Conservation (phyloP, 495 filamentous ascomycete species). For the Tuber calosporum region DNA sequence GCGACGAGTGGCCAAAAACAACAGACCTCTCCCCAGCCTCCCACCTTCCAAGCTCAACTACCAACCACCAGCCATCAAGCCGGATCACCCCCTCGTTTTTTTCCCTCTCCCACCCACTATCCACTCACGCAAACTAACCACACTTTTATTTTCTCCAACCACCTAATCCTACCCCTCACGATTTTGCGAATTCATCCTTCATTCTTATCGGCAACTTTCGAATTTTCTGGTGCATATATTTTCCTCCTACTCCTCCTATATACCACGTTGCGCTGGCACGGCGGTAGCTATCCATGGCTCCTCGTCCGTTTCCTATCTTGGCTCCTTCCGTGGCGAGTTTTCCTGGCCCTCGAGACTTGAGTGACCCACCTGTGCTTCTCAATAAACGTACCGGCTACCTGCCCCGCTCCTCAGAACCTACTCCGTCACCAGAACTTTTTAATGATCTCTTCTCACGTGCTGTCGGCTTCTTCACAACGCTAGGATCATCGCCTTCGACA, state of each 20-base stretch:
- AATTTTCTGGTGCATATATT: background rate
- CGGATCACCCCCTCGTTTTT: background rate
- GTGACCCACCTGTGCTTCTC: background rate
- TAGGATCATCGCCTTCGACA: background rate
- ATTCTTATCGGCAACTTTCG: background rate
- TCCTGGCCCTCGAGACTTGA: background rate
- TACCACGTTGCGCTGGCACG: background rate
- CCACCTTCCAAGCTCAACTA: background rate
- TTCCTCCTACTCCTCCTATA: background rate
- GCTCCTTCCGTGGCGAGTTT: background rate
- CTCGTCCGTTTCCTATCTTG: background rate
- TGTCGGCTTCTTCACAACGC: slow-evolving; percentile 6
- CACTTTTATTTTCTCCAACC: background rate
- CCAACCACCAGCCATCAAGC: slow-evolving; percentile 3
- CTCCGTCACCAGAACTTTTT: background rate
- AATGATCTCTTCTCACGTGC: background rate
- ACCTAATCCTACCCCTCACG: background rate
- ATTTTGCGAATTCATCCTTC: background rate
- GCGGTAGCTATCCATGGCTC: background rate
- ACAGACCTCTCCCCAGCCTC: background rate
- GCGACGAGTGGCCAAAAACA: background rate
- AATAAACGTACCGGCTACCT: background rate
- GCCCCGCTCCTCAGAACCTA: background rate
- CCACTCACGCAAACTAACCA: background rate
- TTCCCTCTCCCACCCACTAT: background rate